Conservation (phyloP, 2,329 filamentous ascomycete genomes). For the Pyrenophora tritici-repentis region DNA sequence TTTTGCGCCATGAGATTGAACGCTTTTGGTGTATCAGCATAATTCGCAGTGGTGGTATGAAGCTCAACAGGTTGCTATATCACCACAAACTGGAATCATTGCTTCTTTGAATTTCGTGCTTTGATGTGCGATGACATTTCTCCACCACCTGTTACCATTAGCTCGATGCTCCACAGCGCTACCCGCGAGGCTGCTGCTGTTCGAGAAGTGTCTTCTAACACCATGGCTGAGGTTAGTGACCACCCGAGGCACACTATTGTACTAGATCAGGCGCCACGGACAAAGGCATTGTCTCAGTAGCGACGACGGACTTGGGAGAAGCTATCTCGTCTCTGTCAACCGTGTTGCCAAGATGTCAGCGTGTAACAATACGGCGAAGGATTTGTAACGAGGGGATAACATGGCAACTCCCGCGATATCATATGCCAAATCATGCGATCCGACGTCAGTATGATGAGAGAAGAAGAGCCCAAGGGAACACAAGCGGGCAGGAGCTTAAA, state of each 20-base stretch:
- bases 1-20: too few species aligned
- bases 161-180: background rate
- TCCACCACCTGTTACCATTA: background rate
- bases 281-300: background rate
- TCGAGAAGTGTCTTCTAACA: background rate
- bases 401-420: too few species aligned
- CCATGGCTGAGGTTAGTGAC: background rate
- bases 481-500: too few species aligned
- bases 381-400: too few species aligned
- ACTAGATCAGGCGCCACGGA: background rate
- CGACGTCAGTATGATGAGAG: too few species aligned
- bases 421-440: too few species aligned
- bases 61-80: too few species aligned
- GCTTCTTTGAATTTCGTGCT: background rate
- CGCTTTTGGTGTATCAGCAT: too few species aligned
- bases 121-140: background rate
- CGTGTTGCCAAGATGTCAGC: slow-evolving; percentile 5
- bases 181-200: background rate
- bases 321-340: background rate
- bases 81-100: too few species aligned
- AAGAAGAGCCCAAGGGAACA: background rate
- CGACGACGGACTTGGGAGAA: too few species aligned
- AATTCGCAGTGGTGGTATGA: too few species aligned
- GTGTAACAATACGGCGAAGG: background rate
- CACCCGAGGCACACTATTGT: background rate